A percentile compares a stretch with the other conserved stretches of the same genome.
These are phyloP conservation scores for Venustampulla echinocandica DNA, from an alignment of 495 filamentous ascomycete genomes.

Conservation along the genomic window DNA sequence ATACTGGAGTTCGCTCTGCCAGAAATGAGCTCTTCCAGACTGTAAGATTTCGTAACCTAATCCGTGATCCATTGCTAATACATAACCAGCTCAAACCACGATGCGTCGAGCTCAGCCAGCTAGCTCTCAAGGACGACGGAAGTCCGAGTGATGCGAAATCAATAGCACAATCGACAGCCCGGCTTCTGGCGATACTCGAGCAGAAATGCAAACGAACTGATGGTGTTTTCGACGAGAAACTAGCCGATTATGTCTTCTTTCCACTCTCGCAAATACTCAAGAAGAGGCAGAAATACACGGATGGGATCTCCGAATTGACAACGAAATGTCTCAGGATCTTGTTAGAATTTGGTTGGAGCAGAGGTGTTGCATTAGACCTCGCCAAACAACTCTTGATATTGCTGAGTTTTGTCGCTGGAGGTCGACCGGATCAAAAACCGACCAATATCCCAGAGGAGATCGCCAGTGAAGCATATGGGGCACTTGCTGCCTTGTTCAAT, in stretches of 20 bases:
- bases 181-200: constrained; percentile 44
- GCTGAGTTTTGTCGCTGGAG: constrained; percentile 69
- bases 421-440: constrained; percentile 36
- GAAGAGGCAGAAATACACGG: constrained; percentile 59
- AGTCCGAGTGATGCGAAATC: constrained; percentile 44
- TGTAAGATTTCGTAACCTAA: constrained; percentile 21
- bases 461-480: constrained; percentile 40
- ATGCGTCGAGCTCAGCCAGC: constrained; percentile 71
- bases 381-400: constrained; percentile 80
- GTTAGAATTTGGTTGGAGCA: constrained; percentile 68
- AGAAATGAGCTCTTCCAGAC: constrained; percentile 36
- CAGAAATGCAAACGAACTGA: constrained; percentile 39
- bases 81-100: constrained; percentile 57
- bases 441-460: constrained; percentile 56
- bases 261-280: constrained; percentile 83
- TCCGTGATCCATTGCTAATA: constrained; percentile 6
- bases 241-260: constrained; percentile 93
- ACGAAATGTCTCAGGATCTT: constrained; percentile 66
- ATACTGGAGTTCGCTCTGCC: constrained; percentile 13
- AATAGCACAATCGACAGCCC: constrained; percentile 42
- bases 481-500: constrained; percentile 34
- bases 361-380: constrained; percentile 54
- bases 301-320: constrained; percentile 63
- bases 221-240: constrained; percentile 59
- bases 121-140: constrained; percentile 52